These are phyloP conservation scores for Patellaria atrata DNA, from an alignment of 495 filamentous ascomycete genomes.

Conservation along the genomic window DNA sequence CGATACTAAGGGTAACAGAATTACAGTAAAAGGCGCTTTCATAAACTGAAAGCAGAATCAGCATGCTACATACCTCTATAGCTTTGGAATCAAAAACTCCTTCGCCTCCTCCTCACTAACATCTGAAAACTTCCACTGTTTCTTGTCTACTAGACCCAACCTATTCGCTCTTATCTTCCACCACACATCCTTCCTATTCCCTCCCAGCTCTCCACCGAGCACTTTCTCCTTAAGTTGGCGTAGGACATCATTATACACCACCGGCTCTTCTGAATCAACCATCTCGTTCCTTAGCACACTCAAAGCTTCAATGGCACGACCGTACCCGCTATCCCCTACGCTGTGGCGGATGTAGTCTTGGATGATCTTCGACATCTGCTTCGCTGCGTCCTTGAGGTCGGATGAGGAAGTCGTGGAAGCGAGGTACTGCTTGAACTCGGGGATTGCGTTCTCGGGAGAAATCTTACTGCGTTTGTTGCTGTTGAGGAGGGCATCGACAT, in stretches of 20 bases:
- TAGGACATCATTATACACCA: slow-evolving; percentile 63
- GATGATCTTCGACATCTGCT: slow-evolving; percentile 61
- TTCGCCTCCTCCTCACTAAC: slow-evolving; percentile 56
- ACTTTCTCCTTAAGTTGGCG: slow-evolving; percentile 56
- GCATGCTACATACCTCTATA: too few species aligned
- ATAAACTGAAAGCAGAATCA: too few species aligned
- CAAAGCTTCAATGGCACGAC: slow-evolving; percentile 59
- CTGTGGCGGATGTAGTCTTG: slow-evolving; percentile 53
- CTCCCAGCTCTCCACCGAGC: slow-evolving; percentile 56
- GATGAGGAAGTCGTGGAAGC: slow-evolving; percentile 44
- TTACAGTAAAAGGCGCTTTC: too few species aligned
- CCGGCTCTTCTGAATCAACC: slow-evolving; percentile 59
- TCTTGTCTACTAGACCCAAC: slow-evolving; percentile 60
- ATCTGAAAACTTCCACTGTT: slow-evolving; percentile 41
- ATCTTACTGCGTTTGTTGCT: slow-evolving; percentile 45
- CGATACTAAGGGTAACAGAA: too few species aligned
- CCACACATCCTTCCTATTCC: slow-evolving; percentile 76
- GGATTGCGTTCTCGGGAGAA: slow-evolving; percentile 65
- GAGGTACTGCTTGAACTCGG: slow-evolving; percentile 79
- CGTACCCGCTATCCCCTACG: slow-evolving; percentile 61
- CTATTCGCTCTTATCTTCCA: slow-evolving; percentile 48
- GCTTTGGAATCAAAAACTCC: too few species aligned
- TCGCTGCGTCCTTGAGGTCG: slow-evolving; percentile 49
- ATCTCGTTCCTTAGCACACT: slow-evolving; percentile 66
- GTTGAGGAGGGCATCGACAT: slow-evolving; percentile 64